Conservation (phyloP, 108 stramenopile species). For the Nannochloropsis gaditana region DNA sequence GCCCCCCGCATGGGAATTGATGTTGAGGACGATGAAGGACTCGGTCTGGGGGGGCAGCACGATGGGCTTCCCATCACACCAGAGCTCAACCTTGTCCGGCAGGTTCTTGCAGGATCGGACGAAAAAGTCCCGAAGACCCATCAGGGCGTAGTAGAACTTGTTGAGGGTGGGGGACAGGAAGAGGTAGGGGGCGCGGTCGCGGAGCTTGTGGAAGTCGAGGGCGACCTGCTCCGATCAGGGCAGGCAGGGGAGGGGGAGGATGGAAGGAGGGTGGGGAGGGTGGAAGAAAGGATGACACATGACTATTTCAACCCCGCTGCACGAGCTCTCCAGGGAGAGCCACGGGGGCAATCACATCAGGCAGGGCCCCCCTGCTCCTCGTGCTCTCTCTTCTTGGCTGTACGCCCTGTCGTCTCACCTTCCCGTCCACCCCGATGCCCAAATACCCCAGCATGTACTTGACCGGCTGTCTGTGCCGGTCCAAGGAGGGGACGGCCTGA, state of each 20-base stretch:
- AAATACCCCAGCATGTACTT: background rate
- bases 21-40: conserved; percentile 15
- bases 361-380: background rate
- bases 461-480: background rate
- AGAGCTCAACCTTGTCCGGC: background rate
- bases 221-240: background rate
- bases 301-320: too few relatives aligned
- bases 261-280: background rate
- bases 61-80: conserved; percentile 18
- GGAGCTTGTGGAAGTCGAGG: background rate
- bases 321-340: too few relatives aligned
- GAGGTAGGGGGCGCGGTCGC: conserved; percentile 1
- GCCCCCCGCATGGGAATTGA: conserved; percentile 18
- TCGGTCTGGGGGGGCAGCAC: conserved; percentile 9
- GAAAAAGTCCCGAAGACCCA: conserved; percentile 3
- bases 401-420: background rate
- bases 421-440: background rate
- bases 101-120: background rate
- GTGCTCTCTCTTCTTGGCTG: background rate
- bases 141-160: conserved; percentile 16
- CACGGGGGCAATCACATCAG: too few relatives aligned
- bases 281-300: background rate
- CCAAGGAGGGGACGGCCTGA: background rate
- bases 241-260: background rate
- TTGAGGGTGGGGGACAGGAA: conserved; percentile 9